These are phyloP conservation scores for Ascochyta lentis DNA, from an alignment of 2,329 filamentous ascomycete genomes.

Conservation along the genomic window DNA sequence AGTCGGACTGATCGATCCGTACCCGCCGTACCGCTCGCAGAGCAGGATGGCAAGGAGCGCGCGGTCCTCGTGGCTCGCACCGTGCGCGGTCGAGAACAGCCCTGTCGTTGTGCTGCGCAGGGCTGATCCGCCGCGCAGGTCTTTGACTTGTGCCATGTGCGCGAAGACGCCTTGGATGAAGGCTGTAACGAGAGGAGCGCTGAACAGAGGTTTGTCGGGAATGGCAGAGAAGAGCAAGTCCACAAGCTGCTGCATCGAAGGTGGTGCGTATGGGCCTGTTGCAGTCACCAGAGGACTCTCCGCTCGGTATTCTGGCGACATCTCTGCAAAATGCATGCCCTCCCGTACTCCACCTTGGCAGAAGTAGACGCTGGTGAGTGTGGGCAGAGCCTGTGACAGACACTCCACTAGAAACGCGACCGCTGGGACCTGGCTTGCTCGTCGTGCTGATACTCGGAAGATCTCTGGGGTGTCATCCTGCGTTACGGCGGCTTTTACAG, in stretches of 20 bases:
- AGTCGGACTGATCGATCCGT: slow-evolving; percentile 60
- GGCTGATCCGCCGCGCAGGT: slow-evolving; percentile 65
- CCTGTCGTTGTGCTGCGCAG: slow-evolving; percentile 76
- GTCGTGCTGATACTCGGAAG: slow-evolving; percentile 80
- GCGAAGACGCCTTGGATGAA: slow-evolving; percentile 66
- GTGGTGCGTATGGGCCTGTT: slow-evolving; percentile 60
- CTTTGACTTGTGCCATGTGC: slow-evolving; percentile 53
- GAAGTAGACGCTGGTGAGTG: slow-evolving; percentile 75
- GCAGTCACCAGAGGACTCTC: slow-evolving; percentile 71
- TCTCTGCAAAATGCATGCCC: slow-evolving; percentile 76
- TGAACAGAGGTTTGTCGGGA: slow-evolving; percentile 49
- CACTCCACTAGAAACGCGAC: slow-evolving; percentile 82
- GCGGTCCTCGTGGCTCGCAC: slow-evolving; percentile 74
- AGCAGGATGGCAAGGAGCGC: slow-evolving; percentile 74
- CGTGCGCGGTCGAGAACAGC: slow-evolving; percentile 71
- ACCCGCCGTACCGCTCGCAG: slow-evolving; percentile 75
- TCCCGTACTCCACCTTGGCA: slow-evolving; percentile 89
- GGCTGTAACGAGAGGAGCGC: slow-evolving; percentile 58
- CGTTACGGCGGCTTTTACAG: slow-evolving; percentile 52
- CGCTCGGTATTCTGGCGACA: slow-evolving; percentile 65
- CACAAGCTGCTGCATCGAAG: slow-evolving; percentile 56
- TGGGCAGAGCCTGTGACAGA: slow-evolving; percentile 71
- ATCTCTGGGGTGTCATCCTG: slow-evolving; percentile 48
- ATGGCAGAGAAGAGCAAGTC: slow-evolving; percentile 60
- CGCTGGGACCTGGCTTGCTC: slow-evolving; percentile 82